phyloP scores from a whole-genome alignment of 352 stramenopile genomes.

The Thraustotheca clavata region DNA sequence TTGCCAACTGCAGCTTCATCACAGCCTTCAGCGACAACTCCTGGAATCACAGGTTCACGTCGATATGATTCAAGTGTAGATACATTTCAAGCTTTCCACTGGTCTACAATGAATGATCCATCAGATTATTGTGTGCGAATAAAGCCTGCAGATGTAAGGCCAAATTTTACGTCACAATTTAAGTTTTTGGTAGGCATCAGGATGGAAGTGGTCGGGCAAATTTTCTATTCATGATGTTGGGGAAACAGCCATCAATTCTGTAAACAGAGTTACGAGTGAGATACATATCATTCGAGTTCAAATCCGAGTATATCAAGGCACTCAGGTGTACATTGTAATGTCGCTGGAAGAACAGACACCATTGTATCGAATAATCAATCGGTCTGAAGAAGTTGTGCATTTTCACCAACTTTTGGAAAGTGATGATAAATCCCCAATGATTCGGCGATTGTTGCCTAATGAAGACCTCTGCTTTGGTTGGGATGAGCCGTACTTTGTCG shows the following conservation, averaged over 20 bases:
- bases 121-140: constrained; percentile 55
- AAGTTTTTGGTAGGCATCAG: constrained; percentile 25
- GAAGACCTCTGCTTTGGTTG: constrained; percentile 74
- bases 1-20: not conserved
- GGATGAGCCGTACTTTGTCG: constrained; percentile 75
- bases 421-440: constrained; percentile 25
- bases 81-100: constrained; percentile 56
- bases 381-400: constrained; percentile 56
- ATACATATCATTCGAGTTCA: constrained; percentile 76
- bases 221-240: constrained; percentile 77
- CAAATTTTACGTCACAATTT: not conserved
- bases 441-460: constrained; percentile 41
- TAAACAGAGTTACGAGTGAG: constrained; percentile 64
- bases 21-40: not conserved
- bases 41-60: not conserved
- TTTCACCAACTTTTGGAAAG: constrained; percentile 78
- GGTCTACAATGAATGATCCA: constrained; percentile 41
- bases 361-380: constrained; percentile 78
- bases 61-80: not conserved
- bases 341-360: constrained; percentile 61
- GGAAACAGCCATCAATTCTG: constrained; percentile 79
- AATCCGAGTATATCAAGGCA: constrained; percentile 57
- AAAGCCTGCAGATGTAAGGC: constrained; percentile 26
- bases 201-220: constrained; percentile 71
- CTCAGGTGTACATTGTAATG: constrained; percentile 68